A percentile compares a stretch with the other conserved stretches of the same genome.
Evolutionary conservation across 2,329 filamentous ascomycete species (phyloP).

Genomic region (Penicillium sp.): DNA sequence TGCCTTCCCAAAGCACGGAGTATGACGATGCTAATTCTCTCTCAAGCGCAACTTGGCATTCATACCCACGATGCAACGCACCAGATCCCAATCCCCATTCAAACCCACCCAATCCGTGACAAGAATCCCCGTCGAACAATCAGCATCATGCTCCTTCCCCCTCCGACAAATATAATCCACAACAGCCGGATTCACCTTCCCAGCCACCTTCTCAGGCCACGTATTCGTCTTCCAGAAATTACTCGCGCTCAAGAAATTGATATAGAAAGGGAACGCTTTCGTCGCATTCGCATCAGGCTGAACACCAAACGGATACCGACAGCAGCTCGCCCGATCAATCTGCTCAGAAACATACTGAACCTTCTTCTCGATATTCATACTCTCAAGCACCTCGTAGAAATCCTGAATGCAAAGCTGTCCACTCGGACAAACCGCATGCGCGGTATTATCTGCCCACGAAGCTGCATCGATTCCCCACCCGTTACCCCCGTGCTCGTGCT

Average conservation of each 20-base stretch:
- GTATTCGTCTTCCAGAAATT: conserved; percentile 92
- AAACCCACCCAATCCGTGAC: conserved; percentile 93
- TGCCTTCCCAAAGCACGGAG: background rate
- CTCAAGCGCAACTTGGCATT: conserved; percentile 64
- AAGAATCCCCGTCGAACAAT: conserved; percentile 81
- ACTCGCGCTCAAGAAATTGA: conserved; percentile 88
- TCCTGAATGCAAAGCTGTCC: conserved; percentile 86
- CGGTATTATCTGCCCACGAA: conserved; percentile 85
- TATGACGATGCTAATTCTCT: conserved; percentile 18
- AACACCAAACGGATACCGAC: conserved; percentile 46
- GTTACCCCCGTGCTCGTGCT: conserved; percentile 47
- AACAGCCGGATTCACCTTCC: conserved; percentile 79
- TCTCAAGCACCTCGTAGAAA: conserved; percentile 84
- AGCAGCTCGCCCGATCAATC: conserved; percentile 67
- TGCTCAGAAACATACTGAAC: conserved; percentile 72
- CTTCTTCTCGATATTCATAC: conserved; percentile 76
- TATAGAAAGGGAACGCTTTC: conserved; percentile 66
- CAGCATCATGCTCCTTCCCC: conserved; percentile 58
- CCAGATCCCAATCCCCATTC: conserved; percentile 85
- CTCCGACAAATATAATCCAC: conserved; percentile 59
- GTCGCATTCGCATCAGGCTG: conserved; percentile 45
- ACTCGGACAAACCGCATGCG: conserved; percentile 68
- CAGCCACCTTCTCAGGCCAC: conserved; percentile 92
- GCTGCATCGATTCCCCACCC: conserved; percentile 62
- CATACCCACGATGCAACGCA: conserved; percentile 86